Base-by-base conservation (phyloP, 805 yeast genomes). In the Yueomyces sp. region DNA sequence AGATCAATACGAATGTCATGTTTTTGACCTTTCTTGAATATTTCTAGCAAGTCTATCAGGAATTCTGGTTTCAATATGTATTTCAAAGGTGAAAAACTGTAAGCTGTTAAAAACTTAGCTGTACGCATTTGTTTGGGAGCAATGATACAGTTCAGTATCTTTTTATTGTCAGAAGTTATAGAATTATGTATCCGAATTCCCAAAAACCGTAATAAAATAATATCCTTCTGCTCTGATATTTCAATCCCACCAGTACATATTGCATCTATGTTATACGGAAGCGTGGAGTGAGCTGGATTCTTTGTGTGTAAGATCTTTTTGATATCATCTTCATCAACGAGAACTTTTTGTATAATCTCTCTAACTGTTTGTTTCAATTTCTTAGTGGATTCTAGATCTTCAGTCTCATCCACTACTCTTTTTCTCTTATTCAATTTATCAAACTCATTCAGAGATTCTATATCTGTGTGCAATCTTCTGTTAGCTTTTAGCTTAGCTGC, bases 41-140 rank as follows among this genome's bases (percentile, higher is more conserved):
- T 11, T 53, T 68, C 69, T 29, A 77, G 45, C 0, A 77, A 64
- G 38, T 73, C 76, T 2, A 61, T 62, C 2, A 80, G 46, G 46
- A 77, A 80, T 3, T 62, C 54, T 0, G 87, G 85, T 32, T 75
- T 72, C 1, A 83, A 50, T 3, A 79, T 72, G 43, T 66, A 62
- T n/a, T 64, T 60, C 7, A 68, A 46, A 0, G 76, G 72, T 40
- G 69, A 77, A 38, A 67, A 67, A 42, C 86, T 75, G 42, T 87
- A 63, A 26, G 87, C 77, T 38, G 74, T 72, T 43, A 90, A 68
- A 54, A 90, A 88, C 62, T 90, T 92, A 45, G 83, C 95, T 0
- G 97, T 90, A 50, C 96, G 68, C 52, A 83, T 57, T n/a, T 82
- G 69, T 47, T 77, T 77, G 1, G 96, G 95, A 0, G 96, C 88